These are phyloP conservation scores for Boletus smithii DNA, from an alignment of 1,284 basidiomycete genomes.

Conservation along the genomic window DNA sequence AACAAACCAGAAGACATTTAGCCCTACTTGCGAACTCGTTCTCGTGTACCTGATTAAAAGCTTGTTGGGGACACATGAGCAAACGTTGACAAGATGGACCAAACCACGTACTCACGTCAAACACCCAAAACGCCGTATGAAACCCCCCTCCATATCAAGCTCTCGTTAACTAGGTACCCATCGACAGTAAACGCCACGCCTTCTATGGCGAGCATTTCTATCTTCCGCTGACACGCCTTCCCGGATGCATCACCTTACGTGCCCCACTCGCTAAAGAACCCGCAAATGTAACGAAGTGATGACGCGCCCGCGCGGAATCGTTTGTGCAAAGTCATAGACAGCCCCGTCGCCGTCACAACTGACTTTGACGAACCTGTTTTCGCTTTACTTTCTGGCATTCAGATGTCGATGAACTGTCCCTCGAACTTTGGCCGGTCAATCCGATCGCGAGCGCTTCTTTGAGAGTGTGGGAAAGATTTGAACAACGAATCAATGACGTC, in stretches of 20 bases:
- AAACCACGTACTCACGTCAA: slow-evolving; percentile 1
- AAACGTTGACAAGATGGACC: too few species aligned
- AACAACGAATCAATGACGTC: too few species aligned
- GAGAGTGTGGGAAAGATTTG: too few species aligned
- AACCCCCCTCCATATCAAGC: slow-evolving; percentile 17
- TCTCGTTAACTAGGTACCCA: slow-evolving; percentile 37
- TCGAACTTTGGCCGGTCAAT: too few species aligned
- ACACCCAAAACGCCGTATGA: not conserved
- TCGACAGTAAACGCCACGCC: slow-evolving; percentile 46
- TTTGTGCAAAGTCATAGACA: slow-evolving; percentile 52
- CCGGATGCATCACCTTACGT: slow-evolving; percentile 16
- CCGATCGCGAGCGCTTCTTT: too few species aligned
- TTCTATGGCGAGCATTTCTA: slow-evolving; percentile 45
- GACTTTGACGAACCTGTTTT: too few species aligned
- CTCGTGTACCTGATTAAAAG: not conserved
- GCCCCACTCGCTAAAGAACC: slow-evolving; percentile 61
- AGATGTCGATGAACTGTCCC: too few species aligned
- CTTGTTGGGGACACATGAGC: too few species aligned
- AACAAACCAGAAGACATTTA: slow-evolving; percentile 40
- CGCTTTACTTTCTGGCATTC: too few species aligned
- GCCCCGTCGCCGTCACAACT: slow-evolving; percentile 66
- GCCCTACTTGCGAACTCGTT: not conserved
- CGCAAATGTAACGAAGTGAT: slow-evolving; percentile 55
- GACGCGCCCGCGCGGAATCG: slow-evolving; percentile 51
- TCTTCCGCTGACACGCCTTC: slow-evolving; percentile 34